A percentile compares a stretch with the other conserved stretches of the same genome.
phyloP scores from a whole-genome alignment of 129 eudicot genomes.

The Chrysanthemum lavandulifolium region DNA sequence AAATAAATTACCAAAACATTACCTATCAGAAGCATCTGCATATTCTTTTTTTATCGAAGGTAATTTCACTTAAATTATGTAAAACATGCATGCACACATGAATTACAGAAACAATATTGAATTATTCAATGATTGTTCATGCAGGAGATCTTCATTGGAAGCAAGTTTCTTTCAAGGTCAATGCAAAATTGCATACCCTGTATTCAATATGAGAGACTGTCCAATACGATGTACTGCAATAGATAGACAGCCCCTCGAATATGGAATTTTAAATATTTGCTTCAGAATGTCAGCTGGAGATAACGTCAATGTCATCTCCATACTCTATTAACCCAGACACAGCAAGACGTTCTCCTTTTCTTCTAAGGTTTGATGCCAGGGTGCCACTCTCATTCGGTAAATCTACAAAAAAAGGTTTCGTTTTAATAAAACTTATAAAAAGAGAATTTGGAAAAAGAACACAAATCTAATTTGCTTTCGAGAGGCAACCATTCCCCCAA shows the following conservation, averaged over 20 bases:
- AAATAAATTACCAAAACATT: too few relatives aligned
- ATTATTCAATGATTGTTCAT: constrained; percentile 14
- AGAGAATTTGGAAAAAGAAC: too few relatives aligned
- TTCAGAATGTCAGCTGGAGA: constrained; percentile 94
- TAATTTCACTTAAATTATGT: constrained; percentile 19
- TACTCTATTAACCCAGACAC: constrained; percentile 84
- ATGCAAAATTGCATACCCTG: constrained; percentile 79
- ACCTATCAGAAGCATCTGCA: too few relatives aligned
- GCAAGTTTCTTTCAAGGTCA: constrained; percentile 78
- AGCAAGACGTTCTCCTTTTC: constrained; percentile 96
- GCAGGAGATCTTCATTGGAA: constrained; percentile 96
- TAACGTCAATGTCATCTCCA: constrained; percentile 94
- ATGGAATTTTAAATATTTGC: constrained; percentile 93
- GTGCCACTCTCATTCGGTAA: too few relatives aligned
- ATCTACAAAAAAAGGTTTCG: too few relatives aligned
- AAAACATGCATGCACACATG: background rate
- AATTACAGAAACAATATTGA: constrained; percentile 2
- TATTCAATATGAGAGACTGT: constrained; percentile 72
- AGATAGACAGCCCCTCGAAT: constrained; percentile 81
- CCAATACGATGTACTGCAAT: constrained; percentile 97
- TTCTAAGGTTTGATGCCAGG: too few relatives aligned
- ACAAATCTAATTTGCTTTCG: too few relatives aligned
- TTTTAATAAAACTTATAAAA: too few relatives aligned
- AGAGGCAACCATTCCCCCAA: too few relatives aligned
- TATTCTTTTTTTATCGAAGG: constrained; percentile 39